Base-by-base conservation (phyloP, 768 basidiomycete species). In the Pisolithus orientalis region DNA sequence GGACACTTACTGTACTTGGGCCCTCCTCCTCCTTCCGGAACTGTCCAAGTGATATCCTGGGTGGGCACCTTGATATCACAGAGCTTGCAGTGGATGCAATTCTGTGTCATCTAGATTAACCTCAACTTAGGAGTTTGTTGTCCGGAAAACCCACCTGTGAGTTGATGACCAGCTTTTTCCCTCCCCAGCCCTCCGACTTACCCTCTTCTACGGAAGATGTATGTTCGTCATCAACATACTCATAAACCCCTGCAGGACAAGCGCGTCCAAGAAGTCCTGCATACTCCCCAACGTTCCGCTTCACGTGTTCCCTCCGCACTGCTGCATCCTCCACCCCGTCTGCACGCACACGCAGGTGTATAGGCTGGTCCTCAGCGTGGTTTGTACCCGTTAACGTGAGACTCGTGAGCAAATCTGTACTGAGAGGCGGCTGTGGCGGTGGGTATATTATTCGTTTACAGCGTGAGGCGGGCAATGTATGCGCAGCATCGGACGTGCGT, bases 1-100 rank as follows among this genome's bases (percentile, higher is more conserved):
- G 32, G 8, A 45, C 5, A 75, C 80, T 57, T 60, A 95, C 94
- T 88, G 65, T 96, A 98, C 68, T 95, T 95, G 37, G 94, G 95
- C 48, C 95, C 95, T 31, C 95, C 95, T 11, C 92, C 89, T 10
- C 94, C 95, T 70, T 98, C 94, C 0, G 96, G 96, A 0, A 96
- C 93, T 5, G 84, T 87, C 95, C 95, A 98, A 14, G 86, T 90
- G 59, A 99, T 96, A 67, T 97, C 95, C 65, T 96, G 91, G 2
- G 92, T 92, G 3, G 94, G 94, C 4, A 89, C 89, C 72, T 99
- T 97, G 72, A 99, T 84, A 55, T 94, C 92, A 66, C 95, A 99
- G 40, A 96, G 74, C 69, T 94, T 96, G 74, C 93, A 96, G 65
- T 95, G 90, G 34, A 91, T 90, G 63, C 90, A 91, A 61, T 92